These are phyloP conservation scores for Lepidopterella palustris DNA, from an alignment of 495 filamentous ascomycete genomes.

Conservation along the genomic window DNA sequence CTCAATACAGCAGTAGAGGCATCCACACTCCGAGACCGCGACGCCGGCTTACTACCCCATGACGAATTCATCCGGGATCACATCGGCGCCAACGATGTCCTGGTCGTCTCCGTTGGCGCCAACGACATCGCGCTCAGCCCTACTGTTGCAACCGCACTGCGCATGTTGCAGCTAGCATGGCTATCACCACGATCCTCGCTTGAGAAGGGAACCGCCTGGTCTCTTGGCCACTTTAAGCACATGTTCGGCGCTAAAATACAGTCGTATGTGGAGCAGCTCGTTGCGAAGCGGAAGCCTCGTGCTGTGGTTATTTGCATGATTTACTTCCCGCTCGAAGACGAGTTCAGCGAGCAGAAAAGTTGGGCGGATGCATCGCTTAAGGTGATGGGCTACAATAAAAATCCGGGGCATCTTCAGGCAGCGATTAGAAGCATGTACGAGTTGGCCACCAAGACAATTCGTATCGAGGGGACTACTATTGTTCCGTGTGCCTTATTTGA, in stretches of 20 bases:
- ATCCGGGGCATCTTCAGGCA: conserved; percentile 29
- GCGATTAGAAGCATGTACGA: conserved; percentile 33
- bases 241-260: conserved; percentile 27
- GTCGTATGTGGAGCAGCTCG: conserved; percentile 20
- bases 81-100: conserved; percentile 26
- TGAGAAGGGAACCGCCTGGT: conserved; percentile 24
- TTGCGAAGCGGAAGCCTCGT: conserved; percentile 28
- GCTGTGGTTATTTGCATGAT: conserved; percentile 36
- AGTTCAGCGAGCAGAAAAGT: conserved; percentile 17
- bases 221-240: conserved; percentile 26
- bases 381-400: conserved; percentile 25
- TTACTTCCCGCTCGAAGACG: conserved; percentile 32
- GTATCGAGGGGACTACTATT: conserved; percentile 28
- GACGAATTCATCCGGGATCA: conserved; percentile 34
- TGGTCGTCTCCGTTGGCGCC: conserved; percentile 34
- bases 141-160: conserved; percentile 17
- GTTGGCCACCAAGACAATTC: conserved; percentile 25
- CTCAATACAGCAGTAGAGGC: conserved; percentile 33
- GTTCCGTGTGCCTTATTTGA: conserved; percentile 32
- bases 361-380: conserved; percentile 32
- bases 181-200: conserved; percentile 20
- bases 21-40: conserved; percentile 26
- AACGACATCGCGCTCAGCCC: conserved; percentile 34
- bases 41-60: conserved; percentile 24
- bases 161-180: conserved; percentile 32